A percentile compares a stretch with the other conserved stretches of the same genome.
These are phyloP conservation scores for Pseudogymnoascus sp. DNA, from an alignment of 2,329 filamentous ascomycete species.

Conservation along the genomic window DNA sequence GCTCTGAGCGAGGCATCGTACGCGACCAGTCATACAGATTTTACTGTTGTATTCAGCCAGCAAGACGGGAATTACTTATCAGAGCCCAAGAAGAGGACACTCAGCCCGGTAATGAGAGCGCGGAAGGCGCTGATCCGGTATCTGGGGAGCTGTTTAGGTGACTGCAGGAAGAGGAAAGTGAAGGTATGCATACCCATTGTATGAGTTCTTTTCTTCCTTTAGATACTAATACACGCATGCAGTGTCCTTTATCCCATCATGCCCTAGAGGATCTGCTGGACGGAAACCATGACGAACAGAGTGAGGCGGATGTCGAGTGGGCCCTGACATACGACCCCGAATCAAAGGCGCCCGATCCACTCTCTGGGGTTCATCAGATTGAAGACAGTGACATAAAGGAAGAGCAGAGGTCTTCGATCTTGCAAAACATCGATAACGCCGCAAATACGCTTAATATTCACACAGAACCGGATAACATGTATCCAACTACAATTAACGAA, in stretches of 20 bases:
- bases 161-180: conserved; percentile 4
- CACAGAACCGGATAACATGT: background rate
- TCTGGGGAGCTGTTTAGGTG: conserved; percentile 21
- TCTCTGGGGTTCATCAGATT: background rate
- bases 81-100: conserved; percentile 18
- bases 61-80: conserved; percentile 21
- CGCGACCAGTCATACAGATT: background rate
- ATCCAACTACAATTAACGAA: background rate
- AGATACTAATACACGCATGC: background rate
- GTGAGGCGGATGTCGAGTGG: conserved; percentile 9
- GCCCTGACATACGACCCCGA: conserved; percentile 6
- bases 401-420: background rate
- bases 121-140: conserved; percentile 26
- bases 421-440: conserved; percentile 1
- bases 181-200: background rate
- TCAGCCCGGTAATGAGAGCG: conserved; percentile 19
- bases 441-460: background rate
- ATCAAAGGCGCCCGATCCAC: background rate
- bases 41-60: background rate
- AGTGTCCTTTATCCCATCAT: conserved; percentile 12
- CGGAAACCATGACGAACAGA: background rate
- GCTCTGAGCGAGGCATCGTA: background rate
- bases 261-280: conserved; percentile 9
- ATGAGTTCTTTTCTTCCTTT: background rate
- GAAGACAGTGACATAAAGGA: background rate